Evolutionary conservation across 139 green algal genomes (phyloP).

Genomic region (Volvox reticuliferus): DNA sequence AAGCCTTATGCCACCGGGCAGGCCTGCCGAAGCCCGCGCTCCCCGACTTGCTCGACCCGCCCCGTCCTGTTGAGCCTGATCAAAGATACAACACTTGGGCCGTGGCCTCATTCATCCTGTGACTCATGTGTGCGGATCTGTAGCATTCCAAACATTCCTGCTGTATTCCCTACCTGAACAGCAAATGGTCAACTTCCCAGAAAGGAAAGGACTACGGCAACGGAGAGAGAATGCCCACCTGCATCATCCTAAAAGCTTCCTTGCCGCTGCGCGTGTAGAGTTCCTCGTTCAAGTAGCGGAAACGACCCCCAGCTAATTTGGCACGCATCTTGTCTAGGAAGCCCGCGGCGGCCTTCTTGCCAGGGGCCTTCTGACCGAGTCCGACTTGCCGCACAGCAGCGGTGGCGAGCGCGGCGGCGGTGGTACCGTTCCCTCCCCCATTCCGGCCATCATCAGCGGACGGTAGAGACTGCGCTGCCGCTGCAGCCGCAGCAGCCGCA

Average conservation of each 20-base stretch:
- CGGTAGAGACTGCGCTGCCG: not conserved
- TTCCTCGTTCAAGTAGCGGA: constrained; percentile 95
- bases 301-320: constrained; percentile 84
- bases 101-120: too few species aligned
- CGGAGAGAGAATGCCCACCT: constrained; percentile 21
- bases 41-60: too few species aligned
- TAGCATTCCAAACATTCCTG: too few species aligned
- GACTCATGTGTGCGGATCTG: too few species aligned
- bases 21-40: too few species aligned
- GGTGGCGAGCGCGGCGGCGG: not conserved
- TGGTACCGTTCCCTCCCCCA: not conserved
- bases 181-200: too few species aligned
- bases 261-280: constrained; percentile 91
- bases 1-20: too few species aligned
- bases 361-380: not conserved
- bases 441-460: not conserved
- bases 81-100: too few species aligned
- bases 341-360: constrained; percentile 23
- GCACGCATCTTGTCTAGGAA: constrained; percentile 84
- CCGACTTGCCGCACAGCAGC: not conserved
- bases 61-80: too few species aligned
- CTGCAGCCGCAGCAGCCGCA: not conserved
- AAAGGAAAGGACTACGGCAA: too few species aligned
- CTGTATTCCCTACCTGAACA: too few species aligned
- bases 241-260: constrained; percentile 77